Percentiles rank a stretch among this genome's conserved stretches.
phyloP scores from a whole-genome alignment of 495 filamentous ascomycete species.

The Penicillium samsonianum region DNA sequence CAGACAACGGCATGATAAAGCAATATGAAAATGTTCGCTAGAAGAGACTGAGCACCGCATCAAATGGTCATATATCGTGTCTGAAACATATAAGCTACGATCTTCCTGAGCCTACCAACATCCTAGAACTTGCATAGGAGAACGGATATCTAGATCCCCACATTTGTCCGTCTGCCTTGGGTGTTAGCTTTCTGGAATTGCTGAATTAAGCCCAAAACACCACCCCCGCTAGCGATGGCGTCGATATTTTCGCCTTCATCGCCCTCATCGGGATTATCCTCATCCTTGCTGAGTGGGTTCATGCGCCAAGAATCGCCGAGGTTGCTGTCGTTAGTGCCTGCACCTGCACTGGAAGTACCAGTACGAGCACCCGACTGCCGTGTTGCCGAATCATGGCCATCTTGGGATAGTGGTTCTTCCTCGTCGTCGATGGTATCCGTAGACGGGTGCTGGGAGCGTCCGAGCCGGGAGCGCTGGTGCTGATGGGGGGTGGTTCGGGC shows the following conservation, averaged over 20 bases:
- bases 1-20: background rate
- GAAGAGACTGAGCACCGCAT: background rate
- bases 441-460: slow-evolving; percentile 37
- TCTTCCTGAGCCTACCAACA: background rate
- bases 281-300: slow-evolving; percentile 49
- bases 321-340: slow-evolving; percentile 55
- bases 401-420: slow-evolving; percentile 36
- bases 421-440: slow-evolving; percentile 47
- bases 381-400: slow-evolving; percentile 24
- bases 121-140: background rate
- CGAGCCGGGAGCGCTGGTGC: slow-evolving; percentile 50
- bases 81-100: background rate
- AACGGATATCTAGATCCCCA: slow-evolving; percentile 34
- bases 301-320: slow-evolving; percentile 67
- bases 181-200: slow-evolving; percentile 87
- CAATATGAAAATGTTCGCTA: background rate
- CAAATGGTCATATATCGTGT: slow-evolving; percentile 8
- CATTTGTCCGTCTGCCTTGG: slow-evolving; percentile 53
- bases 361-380: slow-evolving; percentile 28
- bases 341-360: slow-evolving; percentile 43
- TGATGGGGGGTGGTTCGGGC: slow-evolving; percentile 38
- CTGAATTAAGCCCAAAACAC: slow-evolving; percentile 81
- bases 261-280: slow-evolving; percentile 47
- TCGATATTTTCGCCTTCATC: slow-evolving; percentile 54
- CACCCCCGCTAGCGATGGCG: slow-evolving; percentile 49